Evolutionary conservation across 2,329 filamentous ascomycete species (phyloP), one percentile per base, ranked within the genome.

Genomic region (Alternaria rosae): DNA sequence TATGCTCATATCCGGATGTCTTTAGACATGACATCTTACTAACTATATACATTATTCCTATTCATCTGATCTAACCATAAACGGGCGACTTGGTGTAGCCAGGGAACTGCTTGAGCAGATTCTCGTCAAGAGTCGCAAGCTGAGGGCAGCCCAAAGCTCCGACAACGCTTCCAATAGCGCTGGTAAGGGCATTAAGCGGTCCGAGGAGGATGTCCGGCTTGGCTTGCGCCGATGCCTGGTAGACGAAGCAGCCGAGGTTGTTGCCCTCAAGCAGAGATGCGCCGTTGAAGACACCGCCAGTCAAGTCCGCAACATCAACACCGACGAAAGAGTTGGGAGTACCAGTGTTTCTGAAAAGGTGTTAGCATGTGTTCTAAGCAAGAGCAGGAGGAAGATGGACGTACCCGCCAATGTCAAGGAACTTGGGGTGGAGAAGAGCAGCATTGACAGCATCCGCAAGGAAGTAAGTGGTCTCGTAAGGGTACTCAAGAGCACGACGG

Each of bases 241-340:
- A 54, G n/a, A 69, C 47, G 41, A 70, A 69, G 61, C 69, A 71
- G 10, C 60, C 62, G 13, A 41, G 61, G 20, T 71, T 70, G 32
- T 71, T 71, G 17, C 69, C 69, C 28, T 69, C 52, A 11, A 62
- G 57, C 2, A 71, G 60, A 15, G 50, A 57, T 3, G 26, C 64
- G 17, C 52, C 48, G 7, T 66, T 70, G 61, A 69, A 71, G 9
- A 60, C 50, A 25, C 69, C 69, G 13, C 68, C 62, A 13, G 66
- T 69, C 11, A 71, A 53, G 21, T 70, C 64, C 3, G 45, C 47
- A 3, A 71, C 47, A 23, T 71, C 61, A 15, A 69, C 60, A 23
- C 66, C 68, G 17, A 64, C 61, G 38, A 74, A 74, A 9, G 70
- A 70, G 59, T 71, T 65, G 35, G 65, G 62, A 23, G 56, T 70